Base-by-base conservation (phyloP, 495 filamentous ascomycete genomes). In the Hypoxylon intermedium region DNA sequence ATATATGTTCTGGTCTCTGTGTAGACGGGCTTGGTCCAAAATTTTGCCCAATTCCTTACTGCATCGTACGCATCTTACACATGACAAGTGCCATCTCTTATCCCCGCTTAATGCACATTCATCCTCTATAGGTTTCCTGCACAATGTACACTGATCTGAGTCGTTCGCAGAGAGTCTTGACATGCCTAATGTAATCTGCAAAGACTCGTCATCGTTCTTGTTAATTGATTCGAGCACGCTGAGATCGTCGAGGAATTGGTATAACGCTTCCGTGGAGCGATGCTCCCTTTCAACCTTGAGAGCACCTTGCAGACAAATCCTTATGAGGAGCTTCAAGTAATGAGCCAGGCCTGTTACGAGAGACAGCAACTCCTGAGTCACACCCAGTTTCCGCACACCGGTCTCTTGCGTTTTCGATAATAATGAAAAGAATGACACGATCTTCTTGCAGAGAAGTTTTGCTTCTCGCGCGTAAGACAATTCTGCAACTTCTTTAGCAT, bases 381-480 rank as follows among this genome's bases (percentile, higher is more conserved):
- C 95, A 33, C 95, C 95, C 9, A 97, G 83, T 69, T 97, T 87
- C 37, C 90, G 80, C 30, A 91, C 86, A 6, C 91, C 91, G 11
- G 87, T 91, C 62, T 97, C 92, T 73, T 97, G 93, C 1, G 91
- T 93, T 67, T 96, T 96, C 2, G 93, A 92, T 3, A 99, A 79
- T 24, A 99, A 76, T 9, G 89, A 88, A 72, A 99, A 99, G 79
- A 99, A 99, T 13, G 94, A 90, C 20, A 99, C 94, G 48, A 99
- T 96, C 75, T 99, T 99, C 74, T 99, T 99, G 80, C 95, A 99
- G 9, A 99, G 86, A 24, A 99, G 81, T 75, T 98, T 99, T 16
- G 95, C 89, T 77, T 99, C 95, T 53, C 95, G 87, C 15, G 89
- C 89, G 71, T 97, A 98, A 20, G 91, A 88, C 34, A 98, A 79